Evolutionary conservation across 768 basidiomycete genomes (phyloP), one percentile per base, ranked within the genome.

Genomic region (Calocybe indica): DNA sequence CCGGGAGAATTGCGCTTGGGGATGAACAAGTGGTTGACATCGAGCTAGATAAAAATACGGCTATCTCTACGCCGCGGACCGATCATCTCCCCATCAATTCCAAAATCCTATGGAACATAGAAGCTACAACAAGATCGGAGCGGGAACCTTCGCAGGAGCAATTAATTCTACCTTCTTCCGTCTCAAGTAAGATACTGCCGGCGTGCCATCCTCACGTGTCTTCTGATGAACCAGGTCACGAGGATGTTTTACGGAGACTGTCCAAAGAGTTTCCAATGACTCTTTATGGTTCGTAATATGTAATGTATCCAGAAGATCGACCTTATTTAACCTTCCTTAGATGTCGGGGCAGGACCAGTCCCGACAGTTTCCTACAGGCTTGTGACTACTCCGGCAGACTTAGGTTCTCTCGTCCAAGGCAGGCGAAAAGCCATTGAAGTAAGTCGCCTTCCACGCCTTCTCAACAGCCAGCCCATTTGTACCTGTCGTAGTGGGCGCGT

Each of bases 351-450:
- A 43, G 53, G 53, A 40, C 54, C 50, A n/a, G 38, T 46, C 30
- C 53, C 56, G 6, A 51, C 53, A 33, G 44, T 74, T 6, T 70
- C 75, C 2, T 78, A 80, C 48, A 70, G 53, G 46, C 57, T 76
- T 4, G 69, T 64, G 5, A 45, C 64, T 5, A 63, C 58, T 13
- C 55, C 58, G 3, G 37, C 58, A 6, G 64, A 73, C 44, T 69
- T 75, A 34, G 63, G 62, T 28, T 55, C 50, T 32, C 58, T 77
- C 5, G 55, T 71, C 13, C 43, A 64, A 30, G 78, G 78, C 14
- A 65, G 77, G 47, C 64, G 71, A 46, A 78, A 78, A 58, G 76
- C 76, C 3, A 75, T 79, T 10, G 75, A 77, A 61, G 77, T 76
- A 53, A 47, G 62, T 46, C 34, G 39, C 36, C 46, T 28, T 12